A percentile compares a stretch with the other conserved stretches of the same genome.
phyloP scores from a whole-genome alignment of 768 basidiomycete genomes.

The Leccinum fibrillosum region DNA sequence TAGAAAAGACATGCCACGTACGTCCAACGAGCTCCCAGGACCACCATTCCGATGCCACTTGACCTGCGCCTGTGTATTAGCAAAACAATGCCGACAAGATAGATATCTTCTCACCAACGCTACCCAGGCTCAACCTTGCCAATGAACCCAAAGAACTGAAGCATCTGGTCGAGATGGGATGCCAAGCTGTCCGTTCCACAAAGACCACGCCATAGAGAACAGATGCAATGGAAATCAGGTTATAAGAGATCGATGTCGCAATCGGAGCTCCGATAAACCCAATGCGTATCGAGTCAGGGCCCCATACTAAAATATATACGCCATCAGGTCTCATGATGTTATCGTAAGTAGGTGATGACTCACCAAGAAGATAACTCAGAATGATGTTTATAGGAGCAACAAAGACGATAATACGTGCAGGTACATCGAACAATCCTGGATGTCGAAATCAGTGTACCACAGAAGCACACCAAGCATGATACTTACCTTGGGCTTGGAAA shows the following conservation, averaged over 20 bases:
- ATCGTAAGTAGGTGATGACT: background rate
- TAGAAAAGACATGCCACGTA: slow-evolving; percentile 10
- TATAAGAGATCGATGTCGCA: slow-evolving; percentile 84
- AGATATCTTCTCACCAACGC: slow-evolving; percentile 50
- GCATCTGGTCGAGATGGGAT: slow-evolving; percentile 64
- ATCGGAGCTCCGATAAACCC: slow-evolving; percentile 94
- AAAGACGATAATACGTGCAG: slow-evolving; percentile 76
- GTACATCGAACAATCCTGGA: slow-evolving; percentile 73
- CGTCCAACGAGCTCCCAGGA: slow-evolving; percentile 84
- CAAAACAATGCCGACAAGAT: background rate
- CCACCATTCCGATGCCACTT: slow-evolving; percentile 94
- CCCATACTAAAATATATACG: slow-evolving; percentile 68
- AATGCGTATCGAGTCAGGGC: slow-evolving; percentile 72
- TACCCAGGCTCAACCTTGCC: slow-evolving; percentile 74
- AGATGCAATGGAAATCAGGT: slow-evolving; percentile 64
- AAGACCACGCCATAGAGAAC: slow-evolving; percentile 62
- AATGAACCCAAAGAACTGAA: slow-evolving; percentile 68
- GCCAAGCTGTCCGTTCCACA: slow-evolving; percentile 77
- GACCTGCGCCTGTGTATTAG: slow-evolving; percentile 38
- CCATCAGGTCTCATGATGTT: slow-evolving; percentile 41
- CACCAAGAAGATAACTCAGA: slow-evolving; percentile 82
- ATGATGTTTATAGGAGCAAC: slow-evolving; percentile 83
- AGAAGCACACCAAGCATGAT: slow-evolving; percentile 23
- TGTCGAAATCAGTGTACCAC: background rate
- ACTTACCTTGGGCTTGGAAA: slow-evolving; percentile 78